Evolutionary conservation across 2,329 filamentous ascomycete genomes (phyloP), one percentile per base, ranked within the genome.

Genomic region (Bertia moriformis): DNA sequence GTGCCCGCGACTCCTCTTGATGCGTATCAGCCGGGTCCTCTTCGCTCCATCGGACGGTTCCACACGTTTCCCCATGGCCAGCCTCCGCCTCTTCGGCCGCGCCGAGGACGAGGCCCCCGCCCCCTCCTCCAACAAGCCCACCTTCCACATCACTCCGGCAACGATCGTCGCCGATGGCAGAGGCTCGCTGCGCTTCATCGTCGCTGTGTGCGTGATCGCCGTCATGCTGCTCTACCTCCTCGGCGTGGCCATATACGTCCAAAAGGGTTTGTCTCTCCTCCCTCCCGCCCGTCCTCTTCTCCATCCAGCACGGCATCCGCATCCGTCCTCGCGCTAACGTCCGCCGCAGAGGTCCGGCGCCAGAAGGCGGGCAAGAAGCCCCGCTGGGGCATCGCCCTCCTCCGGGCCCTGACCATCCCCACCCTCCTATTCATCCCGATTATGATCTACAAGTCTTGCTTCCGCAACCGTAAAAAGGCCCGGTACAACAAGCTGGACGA

Each of bases 291-390:
- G 20, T 13, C 14, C 20, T n/a, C 14, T 18, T 18, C 36, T 35
- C 42, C 40, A 33, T n/a, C 33, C 4, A 18, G 17, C 18, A 36
- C 12, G 33, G 33, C 19, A 3, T 4, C 17, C n/a, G n/a, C n/a
- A n/a, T n/a, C n/a, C n/a, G n/a, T n/a, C n/a, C n/a, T n/a, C n/a
- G n/a, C 24, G 35, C 36, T 15, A 4, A 17, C 35, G n/a, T 20
- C 36, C 20, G n/a, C n/a, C 15, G 20, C 36, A 38, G 17, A 18
- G 4, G 14, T 17, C 10, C 18, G 18, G 24, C 43, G 44, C 38
- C 40, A 42, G 19, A 46, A 40, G 18, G 20, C 40, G 24, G 45
- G 45, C 33, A 37, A 41, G 14, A 38, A 40, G n/a, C 39, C 43
- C 44, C 43, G 44, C 33, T 10, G 40, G 14, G 41, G 39, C 22